Base-by-base conservation (phyloP, 2,329 filamentous ascomycete genomes). In the Cordyceps tenuipes region DNA sequence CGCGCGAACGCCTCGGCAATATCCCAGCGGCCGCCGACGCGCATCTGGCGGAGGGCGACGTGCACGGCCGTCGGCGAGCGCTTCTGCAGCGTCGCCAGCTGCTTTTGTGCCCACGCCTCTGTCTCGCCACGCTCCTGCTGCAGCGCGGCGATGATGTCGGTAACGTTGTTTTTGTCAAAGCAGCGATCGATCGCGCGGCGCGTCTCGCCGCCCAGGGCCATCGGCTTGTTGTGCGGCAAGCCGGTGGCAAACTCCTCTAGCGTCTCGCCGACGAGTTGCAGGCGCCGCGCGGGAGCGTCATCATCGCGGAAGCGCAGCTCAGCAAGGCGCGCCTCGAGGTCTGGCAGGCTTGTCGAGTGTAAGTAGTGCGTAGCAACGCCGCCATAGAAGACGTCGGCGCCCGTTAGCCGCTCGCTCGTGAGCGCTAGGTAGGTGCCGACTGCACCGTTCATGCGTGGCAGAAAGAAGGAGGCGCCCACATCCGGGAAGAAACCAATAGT, bases 401-500 rank as follows among this genome's bases (percentile, higher is more conserved):
- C 94, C 62, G 81, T 86, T 63, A 99, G 77, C 64, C 85, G 83
- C 70, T 93, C 88, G 70, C 91, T 94, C 8, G 94, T 99, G 64
- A 99, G 80, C 21, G 91, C 94, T 48, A 99, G 85, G 75, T 97
- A 99, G 21, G 90, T 96, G 61, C 94, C 94, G 60, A 96, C 76
- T 62, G 86, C 79, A 54, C 94, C 94, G 68, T 95, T 86, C 80
- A 99, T 86, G 64, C 91, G 83, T 17, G 94, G 90, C 58, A 99
- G 80, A 80, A 97, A 97, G 79, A 97, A 99, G 12, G 90, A 95
- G 36, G 88, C 95, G 63, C 94, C 94, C 53, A 99, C 94, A 69
- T 99, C 95, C 7, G 95, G 94, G 81, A 99, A 99, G 80, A 97
- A 97, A 44, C 94, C 94, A 70, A 99, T 99, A 9, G 86, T 96